Evolutionary conservation across 306 rosid genomes (phyloP).

Genomic region (Dalbergia cultrata): DNA sequence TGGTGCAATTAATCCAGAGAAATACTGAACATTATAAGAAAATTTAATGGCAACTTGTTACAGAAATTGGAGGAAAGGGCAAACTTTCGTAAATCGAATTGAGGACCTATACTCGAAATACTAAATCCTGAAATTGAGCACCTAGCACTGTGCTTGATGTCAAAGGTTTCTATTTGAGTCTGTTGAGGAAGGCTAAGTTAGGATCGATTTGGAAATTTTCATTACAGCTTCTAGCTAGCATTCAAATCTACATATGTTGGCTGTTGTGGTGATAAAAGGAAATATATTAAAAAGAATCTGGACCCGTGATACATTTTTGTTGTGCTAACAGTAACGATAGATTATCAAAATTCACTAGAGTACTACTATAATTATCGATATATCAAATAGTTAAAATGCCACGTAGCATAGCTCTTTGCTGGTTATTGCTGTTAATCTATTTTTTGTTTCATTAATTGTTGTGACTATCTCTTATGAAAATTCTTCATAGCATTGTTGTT

Average conservation of each 20-base stretch:
- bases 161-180: slow-evolving; percentile 7
- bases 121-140: slow-evolving; percentile 41
- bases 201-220: slow-evolving; percentile 14
- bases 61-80: slow-evolving; percentile 27
- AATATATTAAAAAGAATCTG: background rate
- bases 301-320: background rate
- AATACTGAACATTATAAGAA: background rate
- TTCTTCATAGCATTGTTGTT: no score
- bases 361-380: no score
- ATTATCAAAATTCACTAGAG: no score
- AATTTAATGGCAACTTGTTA: slow-evolving; percentile 7
- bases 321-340: slow-evolving; percentile 1
- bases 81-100: background rate
- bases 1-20: background rate
- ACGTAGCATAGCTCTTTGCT: no score
- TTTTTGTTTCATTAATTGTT: no score
- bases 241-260: slow-evolving; percentile 19
- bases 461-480: background rate
- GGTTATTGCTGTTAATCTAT: no score
- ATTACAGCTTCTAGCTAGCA: slow-evolving; percentile 2
- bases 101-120: slow-evolving; percentile 35
- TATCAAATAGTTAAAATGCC: no score
- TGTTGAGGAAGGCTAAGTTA: slow-evolving; percentile 4
- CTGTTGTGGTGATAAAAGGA: background rate
- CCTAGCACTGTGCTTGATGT: slow-evolving; percentile 32